Percentiles rank a stretch among this genome's conserved stretches.
Conservation (phyloP, 192 early-diverging fungal species). For the Podila clonocystis region DNA sequence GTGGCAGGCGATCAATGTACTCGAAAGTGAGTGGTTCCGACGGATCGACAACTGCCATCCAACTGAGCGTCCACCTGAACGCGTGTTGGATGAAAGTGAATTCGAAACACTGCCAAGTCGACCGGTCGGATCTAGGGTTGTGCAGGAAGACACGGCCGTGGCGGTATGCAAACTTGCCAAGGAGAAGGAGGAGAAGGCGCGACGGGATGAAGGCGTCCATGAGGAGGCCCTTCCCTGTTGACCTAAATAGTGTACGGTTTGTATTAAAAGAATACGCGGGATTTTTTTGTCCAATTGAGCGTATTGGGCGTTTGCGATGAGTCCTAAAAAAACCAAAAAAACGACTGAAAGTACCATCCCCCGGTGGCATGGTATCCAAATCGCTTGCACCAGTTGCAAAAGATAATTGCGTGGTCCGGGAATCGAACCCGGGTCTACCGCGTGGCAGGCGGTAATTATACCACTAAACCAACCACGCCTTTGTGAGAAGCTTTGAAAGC, state of each 20-base stretch:
- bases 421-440: conserved; percentile 82
- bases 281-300: too few species aligned
- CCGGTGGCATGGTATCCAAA: too few species aligned
- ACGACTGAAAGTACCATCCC: too few species aligned
- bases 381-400: not conserved
- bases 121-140: conserved; percentile 10
- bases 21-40: conserved; percentile 50
- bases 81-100: conserved; percentile 7
- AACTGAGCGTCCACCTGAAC: conserved; percentile 4
- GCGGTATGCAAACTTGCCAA: conserved; percentile 23
- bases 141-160: not conserved
- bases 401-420: conserved; percentile 66
- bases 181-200: conserved; percentile 13
- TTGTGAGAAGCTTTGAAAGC: not conserved
- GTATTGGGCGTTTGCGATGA: too few species aligned
- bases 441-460: conserved; percentile 80
- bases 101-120: conserved; percentile 4
- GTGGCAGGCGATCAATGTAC: conserved; percentile 51
- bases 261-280: too few species aligned
- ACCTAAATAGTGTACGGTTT: too few species aligned
- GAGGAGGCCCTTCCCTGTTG: too few species aligned
- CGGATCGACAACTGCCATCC: conserved; percentile 49
- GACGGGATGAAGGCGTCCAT: too few species aligned
- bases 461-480: conserved; percentile 70
- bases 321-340: too few species aligned